These are phyloP conservation scores for Blepharisma undulans DNA, from an alignment of 169 alveolate species.

Conservation along the genomic window DNA sequence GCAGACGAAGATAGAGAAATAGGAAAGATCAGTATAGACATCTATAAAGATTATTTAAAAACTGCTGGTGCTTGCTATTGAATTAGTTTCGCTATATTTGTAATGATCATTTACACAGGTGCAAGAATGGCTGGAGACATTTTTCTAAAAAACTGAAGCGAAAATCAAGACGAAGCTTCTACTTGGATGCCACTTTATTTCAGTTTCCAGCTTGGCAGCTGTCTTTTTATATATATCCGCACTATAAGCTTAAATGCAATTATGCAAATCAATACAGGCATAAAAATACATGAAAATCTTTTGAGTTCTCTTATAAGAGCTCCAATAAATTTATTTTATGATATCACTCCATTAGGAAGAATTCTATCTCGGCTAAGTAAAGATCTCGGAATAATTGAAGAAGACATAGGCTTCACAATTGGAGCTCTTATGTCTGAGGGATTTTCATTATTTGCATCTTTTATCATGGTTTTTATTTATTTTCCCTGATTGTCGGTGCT, in stretches of 20 bases:
- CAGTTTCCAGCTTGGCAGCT: not conserved
- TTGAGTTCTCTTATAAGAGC: constrained; percentile 44
- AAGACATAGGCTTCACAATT: not conserved
- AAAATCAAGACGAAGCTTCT: not conserved
- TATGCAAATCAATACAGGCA: not conserved
- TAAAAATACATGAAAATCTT: constrained; percentile 11
- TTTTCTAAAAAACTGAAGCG: constrained; percentile 12
- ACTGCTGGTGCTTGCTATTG: not conserved
- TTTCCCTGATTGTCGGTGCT: constrained; percentile 10
- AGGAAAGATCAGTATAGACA: not conserved
- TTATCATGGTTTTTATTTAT: not conserved
- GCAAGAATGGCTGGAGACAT: constrained; percentile 14
- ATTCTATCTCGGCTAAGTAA: constrained; percentile 59
- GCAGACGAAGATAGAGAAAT: constrained; percentile 11
- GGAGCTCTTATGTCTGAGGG: not conserved
- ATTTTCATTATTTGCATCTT: not conserved
- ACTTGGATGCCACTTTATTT: not conserved
- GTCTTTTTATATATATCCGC: not conserved
- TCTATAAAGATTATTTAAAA: not conserved
- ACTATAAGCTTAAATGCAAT: not conserved
- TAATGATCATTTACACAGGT: not conserved
- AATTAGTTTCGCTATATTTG: not conserved
- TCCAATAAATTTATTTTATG: constrained; percentile 55
- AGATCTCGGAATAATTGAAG: constrained; percentile 50
- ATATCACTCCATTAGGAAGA: constrained; percentile 62